Percentiles rank a stretch among this genome's conserved stretches.
Evolutionary conservation across 805 yeast genomes (phyloP).

Genomic region (Sporopachydermia lactativora): DNA sequence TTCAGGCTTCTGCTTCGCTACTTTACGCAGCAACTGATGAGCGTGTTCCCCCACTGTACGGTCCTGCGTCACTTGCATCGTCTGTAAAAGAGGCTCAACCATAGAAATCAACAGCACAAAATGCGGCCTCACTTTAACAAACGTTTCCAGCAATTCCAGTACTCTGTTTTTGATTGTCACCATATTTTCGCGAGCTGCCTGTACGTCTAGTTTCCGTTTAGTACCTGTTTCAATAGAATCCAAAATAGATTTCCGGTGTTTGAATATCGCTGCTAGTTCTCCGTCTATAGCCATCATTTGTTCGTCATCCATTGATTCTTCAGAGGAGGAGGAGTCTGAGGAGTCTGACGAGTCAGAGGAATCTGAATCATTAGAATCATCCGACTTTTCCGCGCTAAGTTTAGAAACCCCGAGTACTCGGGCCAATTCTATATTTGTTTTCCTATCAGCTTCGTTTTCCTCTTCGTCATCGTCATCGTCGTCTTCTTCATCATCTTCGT

Average conservation of each 20-base stretch:
- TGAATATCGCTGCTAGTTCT: conserved; percentile 70
- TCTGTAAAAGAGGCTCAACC: conserved; percentile 40
- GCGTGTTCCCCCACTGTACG: conserved; percentile 60
- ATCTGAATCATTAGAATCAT: conserved; percentile 5
- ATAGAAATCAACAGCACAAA: conserved; percentile 26
- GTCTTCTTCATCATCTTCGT: conserved; percentile 17
- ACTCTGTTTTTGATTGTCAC: conserved; percentile 65
- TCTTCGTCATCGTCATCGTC: conserved; percentile 20
- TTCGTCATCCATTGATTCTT: conserved; percentile 88
- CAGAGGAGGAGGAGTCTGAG: conserved; percentile 42
- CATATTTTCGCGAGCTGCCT: conserved; percentile 69
- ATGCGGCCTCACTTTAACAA: conserved; percentile 30
- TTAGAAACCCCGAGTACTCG: conserved; percentile 57
- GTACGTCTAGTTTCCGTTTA: conserved; percentile 57
- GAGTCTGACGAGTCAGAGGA: conserved; percentile 17
- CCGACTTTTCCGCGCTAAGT: conserved; percentile 24
- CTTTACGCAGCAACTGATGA: conserved; percentile 50
- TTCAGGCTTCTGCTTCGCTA: conserved; percentile 17
- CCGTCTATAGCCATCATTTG: conserved; percentile 91
- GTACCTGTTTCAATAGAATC: conserved; percentile 42
- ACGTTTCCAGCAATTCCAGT: conserved; percentile 62
- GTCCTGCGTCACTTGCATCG: conserved; percentile 57
- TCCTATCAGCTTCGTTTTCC: conserved; percentile 29
- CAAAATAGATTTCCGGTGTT: conserved; percentile 62
- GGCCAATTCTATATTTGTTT: conserved; percentile 51